Evolutionary conservation across 768 basidiomycete genomes (phyloP).

Genomic region (Gloeophyllum trabeum): DNA sequence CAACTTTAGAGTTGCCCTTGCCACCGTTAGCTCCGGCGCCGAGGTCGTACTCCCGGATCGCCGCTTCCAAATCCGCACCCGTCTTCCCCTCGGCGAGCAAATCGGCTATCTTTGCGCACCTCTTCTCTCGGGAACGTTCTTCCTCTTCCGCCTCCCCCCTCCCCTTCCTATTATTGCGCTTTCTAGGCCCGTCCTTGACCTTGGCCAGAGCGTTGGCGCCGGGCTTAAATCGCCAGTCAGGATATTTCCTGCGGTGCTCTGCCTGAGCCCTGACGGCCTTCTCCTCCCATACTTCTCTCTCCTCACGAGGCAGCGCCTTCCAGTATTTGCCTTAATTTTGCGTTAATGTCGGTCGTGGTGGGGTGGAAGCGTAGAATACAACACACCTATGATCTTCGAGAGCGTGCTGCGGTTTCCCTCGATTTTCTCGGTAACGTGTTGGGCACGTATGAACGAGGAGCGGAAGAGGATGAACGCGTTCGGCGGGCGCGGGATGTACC

Average conservation of each 20-base stretch:
- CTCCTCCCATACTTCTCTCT: conserved; percentile 68
- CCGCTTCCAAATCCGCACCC: conserved; percentile 48
- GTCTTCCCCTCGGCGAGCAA: conserved; percentile 57
- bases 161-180: conserved; percentile 19
- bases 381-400: conserved; percentile 71
- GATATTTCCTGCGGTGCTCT: conserved; percentile 65
- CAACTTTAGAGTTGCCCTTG: conserved; percentile 1
- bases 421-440: conserved; percentile 65
- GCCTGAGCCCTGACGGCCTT: conserved; percentile 61
- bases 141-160: conserved; percentile 23
- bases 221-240: conserved; percentile 76
- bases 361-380: neutral
- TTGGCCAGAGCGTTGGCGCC: conserved; percentile 34
- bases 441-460: conserved; percentile 63
- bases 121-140: conserved; percentile 40
- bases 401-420: conserved; percentile 73
- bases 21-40: neutral
- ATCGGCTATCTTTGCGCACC: conserved; percentile 58
- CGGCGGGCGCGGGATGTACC: conserved; percentile 73
- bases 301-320: conserved; percentile 56
- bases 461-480: conserved; percentile 84
- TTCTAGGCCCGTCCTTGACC: conserved; percentile 27
- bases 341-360: neutral
- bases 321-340: conserved; percentile 49
- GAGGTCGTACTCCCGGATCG: conserved; percentile 50